These are phyloP conservation scores for Vaccinium vitisidaea DNA, from an alignment of 148 eudicot genomes.

Conservation along the genomic window DNA sequence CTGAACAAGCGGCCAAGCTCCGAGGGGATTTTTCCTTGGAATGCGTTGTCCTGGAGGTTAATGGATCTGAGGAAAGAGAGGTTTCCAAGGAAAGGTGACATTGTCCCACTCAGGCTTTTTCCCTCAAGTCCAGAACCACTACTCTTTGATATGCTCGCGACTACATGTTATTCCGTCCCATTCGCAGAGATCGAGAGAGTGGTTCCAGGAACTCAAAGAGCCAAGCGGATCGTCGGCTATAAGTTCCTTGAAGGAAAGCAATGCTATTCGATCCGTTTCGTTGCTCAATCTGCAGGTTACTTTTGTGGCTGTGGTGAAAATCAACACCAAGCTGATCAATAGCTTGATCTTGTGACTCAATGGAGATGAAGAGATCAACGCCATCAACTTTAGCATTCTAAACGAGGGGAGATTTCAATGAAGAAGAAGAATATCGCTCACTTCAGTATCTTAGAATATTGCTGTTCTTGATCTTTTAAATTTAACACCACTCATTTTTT, in stretches of 20 bases:
- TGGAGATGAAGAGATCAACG: background rate
- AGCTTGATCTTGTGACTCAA: background rate
- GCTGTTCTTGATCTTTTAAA: too few relatives aligned
- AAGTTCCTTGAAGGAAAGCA: background rate
- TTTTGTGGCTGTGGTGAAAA: background rate
- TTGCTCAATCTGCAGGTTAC: background rate
- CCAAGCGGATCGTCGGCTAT: background rate
- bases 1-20: background rate
- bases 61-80: background rate
- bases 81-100: conserved; percentile 2
- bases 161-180: conserved; percentile 11
- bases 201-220: background rate
- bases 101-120: background rate
- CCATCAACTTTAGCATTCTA: background rate
- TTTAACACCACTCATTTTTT: too few relatives aligned
- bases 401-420: background rate
- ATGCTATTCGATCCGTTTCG: background rate
- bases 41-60: background rate
- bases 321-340: background rate
- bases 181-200: background rate
- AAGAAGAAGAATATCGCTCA: background rate
- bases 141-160: conserved; percentile 5
- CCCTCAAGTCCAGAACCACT: background rate
- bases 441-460: background rate
- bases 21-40: background rate